phyloP scores from a whole-genome alignment of 2,329 filamentous ascomycete species.

The Ophiosphaerella herpotricha region DNA sequence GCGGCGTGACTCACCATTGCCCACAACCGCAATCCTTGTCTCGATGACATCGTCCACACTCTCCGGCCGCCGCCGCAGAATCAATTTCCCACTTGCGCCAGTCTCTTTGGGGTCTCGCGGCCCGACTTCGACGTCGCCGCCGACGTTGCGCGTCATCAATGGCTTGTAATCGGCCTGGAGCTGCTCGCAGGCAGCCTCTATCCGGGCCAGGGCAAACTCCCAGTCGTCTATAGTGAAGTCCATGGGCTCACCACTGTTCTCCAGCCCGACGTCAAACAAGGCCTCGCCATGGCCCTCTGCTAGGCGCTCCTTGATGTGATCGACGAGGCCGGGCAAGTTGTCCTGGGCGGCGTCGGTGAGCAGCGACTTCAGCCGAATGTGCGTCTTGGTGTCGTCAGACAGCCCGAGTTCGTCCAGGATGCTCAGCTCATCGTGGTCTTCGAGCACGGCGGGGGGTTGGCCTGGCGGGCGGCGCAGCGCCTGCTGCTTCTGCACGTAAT shows the following conservation, averaged over 20 bases:
- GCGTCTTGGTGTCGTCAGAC: conserved; percentile 68
- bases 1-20: conserved; percentile 67
- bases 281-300: conserved; percentile 86
- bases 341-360: conserved; percentile 65
- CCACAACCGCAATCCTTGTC: conserved; percentile 93
- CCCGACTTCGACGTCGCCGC: conserved; percentile 72
- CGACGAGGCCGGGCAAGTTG: conserved; percentile 65
- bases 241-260: conserved; percentile 88
- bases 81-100: conserved; percentile 80
- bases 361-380: conserved; percentile 73
- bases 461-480: conserved; percentile 61
- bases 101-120: conserved; percentile 69
- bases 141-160: conserved; percentile 88
- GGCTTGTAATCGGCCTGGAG: conserved; percentile 77
- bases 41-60: conserved; percentile 89
- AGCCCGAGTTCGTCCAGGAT: conserved; percentile 80
- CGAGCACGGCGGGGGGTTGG: conserved; percentile 44
- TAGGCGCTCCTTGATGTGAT: conserved; percentile 65
- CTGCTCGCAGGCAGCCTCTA: conserved; percentile 67
- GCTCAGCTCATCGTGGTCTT: conserved; percentile 87
- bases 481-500: conserved; percentile 96
- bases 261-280: conserved; percentile 88
- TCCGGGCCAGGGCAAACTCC: conserved; percentile 68
- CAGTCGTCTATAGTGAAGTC: conserved; percentile 74
- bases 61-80: conserved; percentile 75